These are phyloP conservation scores for Pseudogymnoascus sp. DNA, from an alignment of 2,329 filamentous ascomycete genomes.

Conservation along the genomic window DNA sequence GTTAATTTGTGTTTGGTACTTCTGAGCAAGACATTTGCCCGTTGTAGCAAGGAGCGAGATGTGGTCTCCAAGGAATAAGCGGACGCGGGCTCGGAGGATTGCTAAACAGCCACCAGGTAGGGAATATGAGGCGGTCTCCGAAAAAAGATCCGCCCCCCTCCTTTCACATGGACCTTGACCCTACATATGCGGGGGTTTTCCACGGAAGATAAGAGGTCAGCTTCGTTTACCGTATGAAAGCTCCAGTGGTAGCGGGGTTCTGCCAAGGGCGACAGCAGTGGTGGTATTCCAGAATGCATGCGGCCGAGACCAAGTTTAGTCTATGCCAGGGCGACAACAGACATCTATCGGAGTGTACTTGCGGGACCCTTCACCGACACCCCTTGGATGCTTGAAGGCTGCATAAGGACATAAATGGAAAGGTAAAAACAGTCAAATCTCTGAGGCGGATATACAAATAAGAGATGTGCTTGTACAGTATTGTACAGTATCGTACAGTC, in stretches of 20 bases:
- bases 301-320: neutral
- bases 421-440: neutral
- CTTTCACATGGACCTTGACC: neutral
- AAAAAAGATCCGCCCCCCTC: neutral
- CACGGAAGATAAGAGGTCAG: neutral
- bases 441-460: neutral
- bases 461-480: neutral
- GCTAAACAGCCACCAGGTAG: neutral
- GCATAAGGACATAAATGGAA: neutral
- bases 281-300: conserved; percentile 6
- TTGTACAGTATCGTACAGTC: neutral
- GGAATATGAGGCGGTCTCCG: conserved; percentile 5
- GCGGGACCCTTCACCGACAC: neutral
- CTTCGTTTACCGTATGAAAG: neutral
- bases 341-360: neutral
- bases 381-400: neutral
- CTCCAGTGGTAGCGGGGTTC: neutral
- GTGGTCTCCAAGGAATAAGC: neutral
- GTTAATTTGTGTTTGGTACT: neutral
- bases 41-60: neutral
- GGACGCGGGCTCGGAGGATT: neutral
- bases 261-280: neutral
- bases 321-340: neutral
- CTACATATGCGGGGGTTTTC: neutral
- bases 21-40: neutral